A percentile compares a stretch with the other conserved stretches of the same genome.
phyloP scores from a whole-genome alignment of 176 grass and related monocot species.

The Phragmites australis region DNA sequence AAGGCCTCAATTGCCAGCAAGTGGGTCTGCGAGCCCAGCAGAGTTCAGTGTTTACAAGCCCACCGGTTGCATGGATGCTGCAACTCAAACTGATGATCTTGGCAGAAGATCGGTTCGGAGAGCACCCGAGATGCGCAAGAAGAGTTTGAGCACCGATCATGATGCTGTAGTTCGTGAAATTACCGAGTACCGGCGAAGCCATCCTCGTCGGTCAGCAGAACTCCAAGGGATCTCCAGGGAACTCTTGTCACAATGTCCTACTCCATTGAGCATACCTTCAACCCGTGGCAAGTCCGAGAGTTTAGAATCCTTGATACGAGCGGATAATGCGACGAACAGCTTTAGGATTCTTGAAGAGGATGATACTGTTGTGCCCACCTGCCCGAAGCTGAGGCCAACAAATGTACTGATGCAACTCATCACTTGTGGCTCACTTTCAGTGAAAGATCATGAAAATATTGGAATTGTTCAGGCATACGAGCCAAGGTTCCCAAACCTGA shows the following conservation, averaged over 20 bases:
- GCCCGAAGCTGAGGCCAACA: constrained; percentile 60
- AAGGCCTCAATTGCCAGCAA: constrained; percentile 33
- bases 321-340: constrained; percentile 49
- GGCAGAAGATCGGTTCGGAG: constrained; percentile 19
- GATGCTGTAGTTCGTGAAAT: constrained; percentile 42
- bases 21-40: constrained; percentile 30
- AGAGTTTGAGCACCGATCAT: constrained; percentile 49
- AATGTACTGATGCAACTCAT: constrained; percentile 92
- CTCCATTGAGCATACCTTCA: constrained; percentile 42
- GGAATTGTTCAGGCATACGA: constrained; percentile 62
- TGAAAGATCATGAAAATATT: constrained; percentile 62
- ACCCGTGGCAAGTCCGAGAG: constrained; percentile 61
- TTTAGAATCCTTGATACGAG: constrained; percentile 77
- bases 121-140: constrained; percentile 34
- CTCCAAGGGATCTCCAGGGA: constrained; percentile 38
- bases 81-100: constrained; percentile 80
- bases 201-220: constrained; percentile 35
- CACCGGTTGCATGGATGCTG: constrained; percentile 57
- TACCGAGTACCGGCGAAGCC: constrained; percentile 31
- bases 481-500: constrained; percentile 66
- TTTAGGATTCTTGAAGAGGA: constrained; percentile 76
- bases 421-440: constrained; percentile 79
- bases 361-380: constrained; percentile 57
- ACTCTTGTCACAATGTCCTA: constrained; percentile 41
- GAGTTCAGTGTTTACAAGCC: constrained; percentile 58